Evolutionary conservation across 78 protist genomes (phyloP).

Genomic region (Emiliania huxleyi): DNA sequence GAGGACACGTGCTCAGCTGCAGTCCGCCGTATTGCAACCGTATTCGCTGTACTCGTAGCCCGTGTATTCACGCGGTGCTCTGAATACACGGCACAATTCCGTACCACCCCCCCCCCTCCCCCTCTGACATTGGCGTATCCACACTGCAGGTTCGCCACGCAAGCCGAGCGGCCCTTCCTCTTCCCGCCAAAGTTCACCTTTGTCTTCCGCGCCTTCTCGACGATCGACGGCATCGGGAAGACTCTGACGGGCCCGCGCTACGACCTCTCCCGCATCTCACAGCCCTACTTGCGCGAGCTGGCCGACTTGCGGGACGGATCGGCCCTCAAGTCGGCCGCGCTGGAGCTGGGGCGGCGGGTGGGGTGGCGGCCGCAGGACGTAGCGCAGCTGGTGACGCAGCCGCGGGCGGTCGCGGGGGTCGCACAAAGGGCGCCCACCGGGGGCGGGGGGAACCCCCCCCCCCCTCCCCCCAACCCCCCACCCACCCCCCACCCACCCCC

Average conservation of each 20-base stretch:
- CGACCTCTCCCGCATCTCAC: conserved; percentile 17
- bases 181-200: conserved; percentile 12
- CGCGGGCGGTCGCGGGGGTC: not conserved
- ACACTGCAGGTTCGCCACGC: not conserved
- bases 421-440: too few species aligned
- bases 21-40: too few species aligned
- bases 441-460: too few species aligned
- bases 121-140: too few species aligned
- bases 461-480: too few species aligned
- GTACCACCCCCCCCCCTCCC: too few species aligned
- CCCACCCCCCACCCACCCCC: too few species aligned
- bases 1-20: too few species aligned
- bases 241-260: not conserved
- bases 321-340: not conserved
- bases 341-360: not conserved
- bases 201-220: conserved; percentile 21
- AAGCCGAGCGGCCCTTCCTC: conserved; percentile 9
- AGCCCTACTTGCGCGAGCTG: conserved; percentile 36
- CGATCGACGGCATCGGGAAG: conserved; percentile 34
- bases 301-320: conserved; percentile 1
- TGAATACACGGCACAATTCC: too few species aligned
- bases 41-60: too few species aligned
- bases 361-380: conserved; percentile 3
- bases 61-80: too few species aligned
- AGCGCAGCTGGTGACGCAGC: not conserved